phyloP scores from a whole-genome alignment of 176 grass and related monocot genomes.

The Carex parvula region DNA sequence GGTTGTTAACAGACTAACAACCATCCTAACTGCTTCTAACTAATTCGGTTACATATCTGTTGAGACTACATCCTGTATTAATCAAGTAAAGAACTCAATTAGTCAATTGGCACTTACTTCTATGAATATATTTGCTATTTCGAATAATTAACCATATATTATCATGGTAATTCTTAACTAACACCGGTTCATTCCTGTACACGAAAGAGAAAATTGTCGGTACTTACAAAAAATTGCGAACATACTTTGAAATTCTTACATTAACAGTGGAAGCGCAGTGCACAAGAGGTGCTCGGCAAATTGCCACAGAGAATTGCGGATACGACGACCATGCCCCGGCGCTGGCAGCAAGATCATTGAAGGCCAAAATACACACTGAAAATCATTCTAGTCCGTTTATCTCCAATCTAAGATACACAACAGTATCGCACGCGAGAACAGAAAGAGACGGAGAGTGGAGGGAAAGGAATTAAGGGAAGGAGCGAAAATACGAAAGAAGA shows the following conservation, averaged over 20 bases:
- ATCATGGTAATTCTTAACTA: background rate
- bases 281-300: conserved; percentile 21
- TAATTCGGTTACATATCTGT: no score
- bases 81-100: background rate
- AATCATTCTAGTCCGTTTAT: background rate
- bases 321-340: conserved; percentile 35
- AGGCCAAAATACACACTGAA: background rate
- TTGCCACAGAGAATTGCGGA: conserved; percentile 24
- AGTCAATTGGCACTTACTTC: background rate
- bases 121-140: background rate
- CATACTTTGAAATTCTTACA: conserved; percentile 12
- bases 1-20: no score
- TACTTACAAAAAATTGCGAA: background rate
- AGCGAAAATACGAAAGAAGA: background rate
- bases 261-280: background rate
- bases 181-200: background rate
- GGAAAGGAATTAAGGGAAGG: background rate
- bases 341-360: background rate
- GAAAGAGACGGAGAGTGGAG: background rate
- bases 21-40: no score
- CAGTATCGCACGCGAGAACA: background rate
- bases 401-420: background rate
- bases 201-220: background rate
- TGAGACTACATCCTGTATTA: no score
- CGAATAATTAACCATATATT: background rate